Conservation (phyloP, 495 filamentous ascomycete genomes). For the Penicillium riverlandense region DNA sequence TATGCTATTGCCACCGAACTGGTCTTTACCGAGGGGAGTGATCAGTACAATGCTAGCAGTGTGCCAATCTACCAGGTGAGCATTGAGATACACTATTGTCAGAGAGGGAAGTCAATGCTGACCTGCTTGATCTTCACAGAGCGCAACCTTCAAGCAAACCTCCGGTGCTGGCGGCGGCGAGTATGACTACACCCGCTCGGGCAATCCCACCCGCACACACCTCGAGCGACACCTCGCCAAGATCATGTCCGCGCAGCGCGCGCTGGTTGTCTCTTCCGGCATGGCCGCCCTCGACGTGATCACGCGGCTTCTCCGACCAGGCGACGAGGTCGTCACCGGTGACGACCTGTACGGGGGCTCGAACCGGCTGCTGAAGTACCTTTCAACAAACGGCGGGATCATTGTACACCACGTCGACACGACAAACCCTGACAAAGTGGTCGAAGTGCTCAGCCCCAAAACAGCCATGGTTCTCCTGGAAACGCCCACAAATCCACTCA, state of each 20-base stretch:
- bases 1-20: constrained; percentile 94
- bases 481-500: constrained; percentile 93
- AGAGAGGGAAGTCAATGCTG: constrained; percentile 3
- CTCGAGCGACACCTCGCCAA: constrained; percentile 95
- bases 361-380: constrained; percentile 86
- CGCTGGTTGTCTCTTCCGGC: constrained; percentile 86
- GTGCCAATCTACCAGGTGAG: constrained; percentile 88
- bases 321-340: constrained; percentile 94
- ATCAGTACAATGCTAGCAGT: constrained; percentile 93
- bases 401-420: constrained; percentile 96
- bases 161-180: constrained; percentile 70
- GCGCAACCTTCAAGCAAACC: constrained; percentile 93
- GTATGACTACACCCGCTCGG: constrained; percentile 97
- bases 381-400: constrained; percentile 79
- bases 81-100: not conserved
- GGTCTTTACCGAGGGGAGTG: constrained; percentile 89
- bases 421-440: constrained; percentile 62
- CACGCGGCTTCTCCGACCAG: constrained; percentile 83
- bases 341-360: constrained; percentile 97
- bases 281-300: constrained; percentile 98
- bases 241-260: constrained; percentile 91
- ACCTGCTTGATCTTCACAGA: constrained; percentile 39
- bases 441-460: constrained; percentile 60
- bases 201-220: constrained; percentile 93
- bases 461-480: constrained; percentile 96